Evolutionary conservation across 1,139 yeast species (phyloP).

Genomic region (Hyphopichia fennica): DNA sequence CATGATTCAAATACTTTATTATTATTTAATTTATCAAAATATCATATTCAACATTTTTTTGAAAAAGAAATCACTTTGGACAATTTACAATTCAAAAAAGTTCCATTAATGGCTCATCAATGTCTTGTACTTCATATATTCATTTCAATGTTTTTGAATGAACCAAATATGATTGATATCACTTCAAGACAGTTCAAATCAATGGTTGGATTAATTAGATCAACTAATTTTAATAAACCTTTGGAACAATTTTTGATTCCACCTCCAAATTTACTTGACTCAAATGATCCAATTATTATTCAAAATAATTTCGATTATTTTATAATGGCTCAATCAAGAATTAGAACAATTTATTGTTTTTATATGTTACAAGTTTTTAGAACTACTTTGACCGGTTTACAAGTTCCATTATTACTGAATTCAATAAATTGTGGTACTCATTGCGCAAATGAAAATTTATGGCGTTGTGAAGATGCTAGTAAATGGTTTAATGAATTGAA

Average conservation of each 20-base stretch:
- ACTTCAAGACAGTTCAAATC: slow-evolving; percentile 77
- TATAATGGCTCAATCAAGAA: slow-evolving; percentile 77
- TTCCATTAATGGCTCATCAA: slow-evolving; percentile 89
- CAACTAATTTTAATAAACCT: slow-evolving; percentile 74
- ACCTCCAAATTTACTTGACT: slow-evolving; percentile 35
- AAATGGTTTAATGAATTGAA: slow-evolving; percentile 53
- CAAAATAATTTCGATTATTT: slow-evolving; percentile 68
- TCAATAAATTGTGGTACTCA: slow-evolving; percentile 75
- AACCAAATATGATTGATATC: slow-evolving; percentile 66
- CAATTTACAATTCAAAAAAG: slow-evolving; percentile 54
- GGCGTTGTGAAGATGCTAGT: slow-evolving; percentile 57
- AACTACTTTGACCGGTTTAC: slow-evolving; percentile 66
- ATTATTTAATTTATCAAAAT: slow-evolving; percentile 75
- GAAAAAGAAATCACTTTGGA: slow-evolving; percentile 54
- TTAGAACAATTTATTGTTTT: slow-evolving; percentile 80
- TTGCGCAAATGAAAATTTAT: slow-evolving; percentile 66
- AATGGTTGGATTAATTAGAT: slow-evolving; percentile 73
- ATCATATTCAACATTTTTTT: slow-evolving; percentile 72
- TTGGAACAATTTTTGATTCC: slow-evolving; percentile 62
- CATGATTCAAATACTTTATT: slow-evolving; percentile 77
- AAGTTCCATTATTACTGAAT: slow-evolving; percentile 53
- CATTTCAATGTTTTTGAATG: slow-evolving; percentile 80
- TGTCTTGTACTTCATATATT: slow-evolving; percentile 78
- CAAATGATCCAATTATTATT: slow-evolving; percentile 26
- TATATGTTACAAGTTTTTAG: slow-evolving; percentile 71